Evolutionary conservation across 805 yeast species (phyloP).

Genomic region (Sporopachydermia quercuum): DNA sequence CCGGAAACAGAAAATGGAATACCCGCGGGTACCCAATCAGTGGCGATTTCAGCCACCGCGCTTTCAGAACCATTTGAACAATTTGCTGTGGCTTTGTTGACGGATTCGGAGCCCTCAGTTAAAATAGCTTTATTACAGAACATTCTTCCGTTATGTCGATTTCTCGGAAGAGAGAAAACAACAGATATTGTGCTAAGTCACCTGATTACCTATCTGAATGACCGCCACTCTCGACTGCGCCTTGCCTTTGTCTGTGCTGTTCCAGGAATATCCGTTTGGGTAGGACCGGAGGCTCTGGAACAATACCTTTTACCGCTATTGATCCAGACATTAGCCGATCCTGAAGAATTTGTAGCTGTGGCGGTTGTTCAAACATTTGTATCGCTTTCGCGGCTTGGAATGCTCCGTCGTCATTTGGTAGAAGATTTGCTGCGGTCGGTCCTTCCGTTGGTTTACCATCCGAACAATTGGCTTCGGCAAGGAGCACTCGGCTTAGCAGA

Average conservation of each 20-base stretch:
- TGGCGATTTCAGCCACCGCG: constrained; percentile 21
- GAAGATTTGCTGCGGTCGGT: constrained; percentile 41
- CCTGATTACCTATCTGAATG: constrained; percentile 81
- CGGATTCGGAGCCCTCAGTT: constrained; percentile 54
- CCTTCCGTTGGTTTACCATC: constrained; percentile 58
- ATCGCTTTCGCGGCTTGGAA: constrained; percentile 40
- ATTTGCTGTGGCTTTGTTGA: constrained; percentile 47
- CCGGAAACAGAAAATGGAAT: constrained; percentile 31
- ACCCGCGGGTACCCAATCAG: constrained; percentile 18
- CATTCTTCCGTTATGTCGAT: constrained; percentile 64
- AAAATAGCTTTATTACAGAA: constrained; percentile 54
- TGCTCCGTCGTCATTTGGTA: constrained; percentile 32
- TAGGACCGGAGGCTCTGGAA: constrained; percentile 72
- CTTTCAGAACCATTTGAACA: constrained; percentile 46
- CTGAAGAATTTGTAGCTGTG: constrained; percentile 69
- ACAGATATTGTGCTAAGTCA: constrained; percentile 84
- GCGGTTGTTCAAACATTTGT: constrained; percentile 47
- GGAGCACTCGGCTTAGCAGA: constrained; percentile 46
- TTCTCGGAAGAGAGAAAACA: constrained; percentile 76
- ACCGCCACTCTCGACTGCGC: constrained; percentile 50
- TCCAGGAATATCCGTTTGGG: constrained; percentile 58
- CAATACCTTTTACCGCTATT: constrained; percentile 79
- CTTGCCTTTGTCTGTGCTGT: constrained; percentile 59
- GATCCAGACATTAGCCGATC: constrained; percentile 69
- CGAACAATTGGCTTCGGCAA: constrained; percentile 75